Conservation (phyloP, 768 basidiomycete species). For the Auriscalpium orientale region DNA sequence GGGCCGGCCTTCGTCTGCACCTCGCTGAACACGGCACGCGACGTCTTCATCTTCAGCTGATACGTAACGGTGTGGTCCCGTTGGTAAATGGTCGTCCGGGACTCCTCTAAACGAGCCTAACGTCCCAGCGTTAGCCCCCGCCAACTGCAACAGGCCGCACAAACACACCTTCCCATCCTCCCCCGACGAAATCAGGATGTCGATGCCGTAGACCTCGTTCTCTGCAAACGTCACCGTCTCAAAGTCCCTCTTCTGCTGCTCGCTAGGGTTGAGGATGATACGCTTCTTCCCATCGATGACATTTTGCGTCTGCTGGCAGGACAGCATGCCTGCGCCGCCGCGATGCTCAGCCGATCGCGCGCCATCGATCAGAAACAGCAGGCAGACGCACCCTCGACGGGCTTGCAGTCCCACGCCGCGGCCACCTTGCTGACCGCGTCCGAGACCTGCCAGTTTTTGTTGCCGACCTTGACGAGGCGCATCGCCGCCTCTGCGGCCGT, state of each 20-base stretch:
- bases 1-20: slow-evolving; percentile 97
- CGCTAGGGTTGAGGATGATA: slow-evolving; percentile 84
- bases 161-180: slow-evolving; percentile 83
- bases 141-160: neutral
- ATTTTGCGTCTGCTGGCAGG: slow-evolving; percentile 90
- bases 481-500: slow-evolving; percentile 87
- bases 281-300: slow-evolving; percentile 96
- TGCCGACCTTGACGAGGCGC: slow-evolving; percentile 85
- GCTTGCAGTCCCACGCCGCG: slow-evolving; percentile 74
- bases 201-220: slow-evolving; percentile 92
- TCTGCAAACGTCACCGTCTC: slow-evolving; percentile 84
- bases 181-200: slow-evolving; percentile 80
- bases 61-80: slow-evolving; percentile 81
- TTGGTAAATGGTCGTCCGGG: slow-evolving; percentile 90
- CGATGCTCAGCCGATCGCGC: neutral
- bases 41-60: slow-evolving; percentile 96
- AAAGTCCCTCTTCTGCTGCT: slow-evolving; percentile 77
- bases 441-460: slow-evolving; percentile 93
- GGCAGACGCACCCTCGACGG: slow-evolving; percentile 72
- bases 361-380: neutral
- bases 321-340: slow-evolving; percentile 69
- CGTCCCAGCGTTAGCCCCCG: neutral
- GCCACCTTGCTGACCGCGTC: slow-evolving; percentile 73
- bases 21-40: slow-evolving; percentile 92
- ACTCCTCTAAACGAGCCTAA: slow-evolving; percentile 84